Percentiles rank a stretch among this genome's conserved stretches.
These are phyloP conservation scores for Lipomyces starkeyi DNA, from an alignment of 805 yeast genomes.

Conservation along the genomic window DNA sequence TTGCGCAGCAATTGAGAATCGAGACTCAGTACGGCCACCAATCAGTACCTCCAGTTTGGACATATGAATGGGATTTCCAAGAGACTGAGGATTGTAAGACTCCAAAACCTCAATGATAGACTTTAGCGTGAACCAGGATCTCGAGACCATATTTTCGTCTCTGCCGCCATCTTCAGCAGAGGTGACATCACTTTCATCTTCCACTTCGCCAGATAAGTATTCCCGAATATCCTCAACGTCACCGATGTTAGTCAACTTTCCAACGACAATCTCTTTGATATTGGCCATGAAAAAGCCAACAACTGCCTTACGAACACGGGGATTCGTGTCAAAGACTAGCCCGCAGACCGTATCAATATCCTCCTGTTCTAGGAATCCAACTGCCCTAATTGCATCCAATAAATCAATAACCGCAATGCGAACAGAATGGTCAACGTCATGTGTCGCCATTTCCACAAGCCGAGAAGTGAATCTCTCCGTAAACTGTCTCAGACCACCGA, in stretches of 20 bases:
- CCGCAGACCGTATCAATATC: constrained; percentile 57
- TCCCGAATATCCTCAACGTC: constrained; percentile 18
- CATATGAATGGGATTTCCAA: constrained; percentile 18
- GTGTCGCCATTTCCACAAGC: constrained; percentile 64
- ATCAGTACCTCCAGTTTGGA: constrained; percentile 19
- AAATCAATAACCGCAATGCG: constrained; percentile 58
- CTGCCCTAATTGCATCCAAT: constrained; percentile 59
- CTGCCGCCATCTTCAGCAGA: constrained; percentile 6
- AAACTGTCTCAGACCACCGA: constrained; percentile 76
- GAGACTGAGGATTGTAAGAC: constrained; percentile 19
- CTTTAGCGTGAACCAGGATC: constrained; percentile 29
- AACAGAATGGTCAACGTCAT: constrained; percentile 63
- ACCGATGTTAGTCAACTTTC: constrained; percentile 20
- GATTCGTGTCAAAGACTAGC: constrained; percentile 48
- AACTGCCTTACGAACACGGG: constrained; percentile 53
- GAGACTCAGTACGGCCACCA: constrained; percentile 25
- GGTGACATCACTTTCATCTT: constrained; percentile 27
- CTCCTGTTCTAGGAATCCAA: constrained; percentile 68
- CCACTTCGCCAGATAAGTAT: constrained; percentile 14
- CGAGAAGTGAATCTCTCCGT: constrained; percentile 73
- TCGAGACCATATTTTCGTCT: neutral
- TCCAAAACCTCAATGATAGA: constrained; percentile 23
- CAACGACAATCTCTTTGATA: constrained; percentile 44
- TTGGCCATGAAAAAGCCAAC: constrained; percentile 56
- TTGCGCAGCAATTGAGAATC: constrained; percentile 31